Evolutionary conservation across 2,329 filamentous ascomycete species (phyloP).

Genomic region (Diatrype stigma): DNA sequence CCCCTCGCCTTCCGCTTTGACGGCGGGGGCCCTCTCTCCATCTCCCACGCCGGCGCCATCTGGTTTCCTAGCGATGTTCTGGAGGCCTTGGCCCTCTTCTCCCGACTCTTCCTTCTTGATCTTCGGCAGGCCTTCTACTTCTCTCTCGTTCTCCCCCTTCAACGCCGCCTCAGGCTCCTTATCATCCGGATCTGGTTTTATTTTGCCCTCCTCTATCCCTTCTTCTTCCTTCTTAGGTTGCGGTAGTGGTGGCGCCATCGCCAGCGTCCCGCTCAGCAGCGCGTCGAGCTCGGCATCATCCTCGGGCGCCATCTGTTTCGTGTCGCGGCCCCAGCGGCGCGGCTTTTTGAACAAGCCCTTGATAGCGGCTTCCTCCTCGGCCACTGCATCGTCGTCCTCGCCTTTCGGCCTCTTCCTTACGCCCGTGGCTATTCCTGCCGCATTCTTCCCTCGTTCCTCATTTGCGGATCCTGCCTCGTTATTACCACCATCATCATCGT

Average conservation of each 20-base stretch:
- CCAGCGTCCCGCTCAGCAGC: conserved; percentile 42
- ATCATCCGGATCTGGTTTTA: not conserved
- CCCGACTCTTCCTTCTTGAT: conserved; percentile 40
- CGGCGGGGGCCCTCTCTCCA: conserved; percentile 1
- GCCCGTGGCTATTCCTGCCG: conserved; percentile 48
- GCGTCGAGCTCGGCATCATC: conserved; percentile 59
- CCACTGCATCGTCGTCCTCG: conserved; percentile 50
- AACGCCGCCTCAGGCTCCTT: conserved; percentile 7
- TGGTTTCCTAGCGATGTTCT: conserved; percentile 5
- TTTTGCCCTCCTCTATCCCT: not conserved
- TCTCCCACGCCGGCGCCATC: not conserved
- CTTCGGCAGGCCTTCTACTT: conserved; percentile 22
- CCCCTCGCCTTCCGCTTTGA: conserved; percentile 29
- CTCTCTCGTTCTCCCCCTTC: conserved; percentile 16
- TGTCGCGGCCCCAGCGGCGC: conserved; percentile 50
- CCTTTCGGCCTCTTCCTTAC: conserved; percentile 55
- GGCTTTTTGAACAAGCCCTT: conserved; percentile 58
- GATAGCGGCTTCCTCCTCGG: conserved; percentile 57
- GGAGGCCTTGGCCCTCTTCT: conserved; percentile 14
- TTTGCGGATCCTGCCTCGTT: conserved; percentile 36
- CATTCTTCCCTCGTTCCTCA: conserved; percentile 29
- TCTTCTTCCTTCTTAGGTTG: conserved; percentile 26
- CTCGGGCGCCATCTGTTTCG: conserved; percentile 45
- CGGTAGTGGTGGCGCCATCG: conserved; percentile 17
- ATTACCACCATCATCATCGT: conserved; percentile 27